phyloP scores from a whole-genome alignment of 2,329 filamentous ascomycete species.

The Metarhizium humberi region DNA sequence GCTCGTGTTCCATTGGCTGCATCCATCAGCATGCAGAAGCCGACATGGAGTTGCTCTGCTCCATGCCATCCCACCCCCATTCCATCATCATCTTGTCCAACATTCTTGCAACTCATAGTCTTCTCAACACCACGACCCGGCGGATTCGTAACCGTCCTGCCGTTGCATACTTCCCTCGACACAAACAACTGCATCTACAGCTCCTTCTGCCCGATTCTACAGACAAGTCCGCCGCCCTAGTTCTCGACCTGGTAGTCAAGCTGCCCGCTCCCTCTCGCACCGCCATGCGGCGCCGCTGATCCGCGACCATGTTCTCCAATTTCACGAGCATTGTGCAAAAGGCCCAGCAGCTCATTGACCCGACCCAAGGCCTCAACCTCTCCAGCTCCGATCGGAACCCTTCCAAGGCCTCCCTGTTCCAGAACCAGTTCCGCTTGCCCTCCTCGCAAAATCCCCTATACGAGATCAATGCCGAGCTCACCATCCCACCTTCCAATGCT shows the following conservation, averaged over 20 bases:
- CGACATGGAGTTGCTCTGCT: background rate
- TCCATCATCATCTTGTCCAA: background rate
- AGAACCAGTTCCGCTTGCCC: conserved; percentile 91
- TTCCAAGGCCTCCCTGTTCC: conserved; percentile 87
- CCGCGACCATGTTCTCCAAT: conserved; percentile 48
- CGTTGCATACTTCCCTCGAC: background rate
- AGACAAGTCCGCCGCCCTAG: conserved; percentile 5
- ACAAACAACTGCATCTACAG: background rate
- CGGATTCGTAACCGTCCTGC: conserved; percentile 2
- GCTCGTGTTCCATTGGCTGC: no score
- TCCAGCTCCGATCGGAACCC: conserved; percentile 70
- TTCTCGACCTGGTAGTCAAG: background rate
- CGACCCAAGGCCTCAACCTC: conserved; percentile 65
- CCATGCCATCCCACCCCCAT: background rate
- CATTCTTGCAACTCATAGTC: background rate
- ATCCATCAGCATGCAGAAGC: background rate
- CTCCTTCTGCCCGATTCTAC: background rate
- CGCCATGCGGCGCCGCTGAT: conserved; percentile 32
- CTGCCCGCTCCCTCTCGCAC: conserved; percentile 5
- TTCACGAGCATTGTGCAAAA: conserved; percentile 81
- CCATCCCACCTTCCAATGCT: conserved; percentile 65
- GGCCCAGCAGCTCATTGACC: conserved; percentile 91
- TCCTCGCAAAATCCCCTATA: conserved; percentile 86
- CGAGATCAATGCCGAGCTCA: conserved; percentile 94
- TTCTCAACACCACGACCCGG: background rate